Conservation (phyloP, 495 filamentous ascomycete species). For the Tuber microsphaerosporum region DNA sequence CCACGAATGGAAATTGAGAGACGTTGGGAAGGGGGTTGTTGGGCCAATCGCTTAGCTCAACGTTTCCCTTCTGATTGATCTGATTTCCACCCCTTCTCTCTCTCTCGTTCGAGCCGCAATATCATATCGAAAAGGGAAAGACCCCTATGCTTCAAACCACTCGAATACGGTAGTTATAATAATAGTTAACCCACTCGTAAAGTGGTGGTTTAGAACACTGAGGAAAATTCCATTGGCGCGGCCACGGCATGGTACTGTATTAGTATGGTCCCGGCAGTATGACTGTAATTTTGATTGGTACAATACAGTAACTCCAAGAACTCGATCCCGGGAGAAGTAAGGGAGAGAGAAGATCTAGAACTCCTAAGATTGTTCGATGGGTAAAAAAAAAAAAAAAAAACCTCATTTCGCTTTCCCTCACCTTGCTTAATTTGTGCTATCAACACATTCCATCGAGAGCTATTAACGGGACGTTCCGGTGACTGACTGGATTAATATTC, state of each 20-base stretch:
- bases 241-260: neutral
- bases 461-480: neutral
- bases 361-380: neutral
- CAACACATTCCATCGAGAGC: neutral
- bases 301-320: neutral
- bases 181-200: neutral
- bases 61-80: neutral
- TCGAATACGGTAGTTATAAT: neutral
- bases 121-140: neutral
- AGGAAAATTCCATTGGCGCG: neutral
- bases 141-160: no score
- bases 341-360: neutral
- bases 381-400: neutral
- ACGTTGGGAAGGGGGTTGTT: neutral
- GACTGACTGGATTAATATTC: neutral
- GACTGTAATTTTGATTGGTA: neutral
- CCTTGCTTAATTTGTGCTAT: neutral
- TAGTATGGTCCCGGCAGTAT: neutral
- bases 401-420: neutral
- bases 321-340: neutral
- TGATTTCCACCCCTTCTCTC: neutral
- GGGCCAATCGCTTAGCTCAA: neutral
- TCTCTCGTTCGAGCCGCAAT: neutral
- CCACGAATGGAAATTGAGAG: neutral
- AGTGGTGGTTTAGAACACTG: neutral